These are phyloP conservation scores for Kluyveromyces starmeri DNA, from an alignment of 805 yeast species.

Conservation along the genomic window DNA sequence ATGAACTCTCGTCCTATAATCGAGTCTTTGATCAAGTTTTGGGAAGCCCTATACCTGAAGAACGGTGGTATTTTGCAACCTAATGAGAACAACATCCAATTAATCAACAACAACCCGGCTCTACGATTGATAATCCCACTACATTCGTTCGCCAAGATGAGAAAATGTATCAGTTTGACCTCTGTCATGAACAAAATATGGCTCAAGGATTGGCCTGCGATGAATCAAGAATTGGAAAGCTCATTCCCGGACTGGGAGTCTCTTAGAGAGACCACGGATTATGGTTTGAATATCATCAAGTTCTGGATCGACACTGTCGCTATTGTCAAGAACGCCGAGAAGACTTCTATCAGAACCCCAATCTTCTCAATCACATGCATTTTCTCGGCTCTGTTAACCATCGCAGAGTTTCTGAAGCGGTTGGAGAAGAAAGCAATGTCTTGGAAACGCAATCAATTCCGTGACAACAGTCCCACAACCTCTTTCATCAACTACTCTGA, in stretches of 20 bases:
- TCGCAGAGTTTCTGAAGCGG: slow-evolving; percentile 52
- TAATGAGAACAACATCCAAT: slow-evolving; percentile 32
- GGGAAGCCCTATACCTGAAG: slow-evolving; percentile 56
- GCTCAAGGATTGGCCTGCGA: slow-evolving; percentile 57
- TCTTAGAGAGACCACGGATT: slow-evolving; percentile 51
- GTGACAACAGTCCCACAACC: slow-evolving; percentile 10
- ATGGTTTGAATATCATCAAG: slow-evolving; percentile 50
- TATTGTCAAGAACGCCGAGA: slow-evolving; percentile 53
- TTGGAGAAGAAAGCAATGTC: slow-evolving; percentile 46
- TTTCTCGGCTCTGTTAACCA: slow-evolving; percentile 50
- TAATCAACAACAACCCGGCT: slow-evolving; percentile 43
- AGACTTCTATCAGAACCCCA: slow-evolving; percentile 64
- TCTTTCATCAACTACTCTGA: slow-evolving; percentile 37
- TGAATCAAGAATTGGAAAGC: slow-evolving; percentile 45
- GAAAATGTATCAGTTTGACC: slow-evolving; percentile 52
- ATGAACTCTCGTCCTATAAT: slow-evolving; percentile 51
- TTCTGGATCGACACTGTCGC: slow-evolving; percentile 70
- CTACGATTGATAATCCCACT: slow-evolving; percentile 60
- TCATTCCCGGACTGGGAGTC: slow-evolving; percentile 51
- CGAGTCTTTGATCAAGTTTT: slow-evolving; percentile 47
- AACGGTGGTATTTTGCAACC: slow-evolving; percentile 57
- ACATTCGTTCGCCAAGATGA: slow-evolving; percentile 55
- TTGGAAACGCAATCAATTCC: slow-evolving; percentile 18
- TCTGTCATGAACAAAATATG: slow-evolving; percentile 54
- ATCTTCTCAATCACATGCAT: slow-evolving; percentile 66